Conservation (phyloP, 768 basidiomycete species). For the Leccinum arenicola region DNA sequence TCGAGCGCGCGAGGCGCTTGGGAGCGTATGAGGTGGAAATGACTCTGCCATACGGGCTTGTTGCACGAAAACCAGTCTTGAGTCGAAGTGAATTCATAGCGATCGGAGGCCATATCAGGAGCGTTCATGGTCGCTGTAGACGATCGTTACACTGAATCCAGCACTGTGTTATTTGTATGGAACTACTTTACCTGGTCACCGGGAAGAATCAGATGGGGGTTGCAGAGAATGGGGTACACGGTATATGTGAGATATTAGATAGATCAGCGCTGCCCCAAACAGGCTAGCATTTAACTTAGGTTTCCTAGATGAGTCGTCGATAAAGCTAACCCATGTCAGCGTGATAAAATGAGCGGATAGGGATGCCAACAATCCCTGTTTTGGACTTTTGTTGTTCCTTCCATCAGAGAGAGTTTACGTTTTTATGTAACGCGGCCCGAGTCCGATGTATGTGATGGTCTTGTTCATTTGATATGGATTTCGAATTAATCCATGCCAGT, state of each 20-base stretch:
- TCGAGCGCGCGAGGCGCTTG: slow-evolving; percentile 48
- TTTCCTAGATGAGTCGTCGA: not conserved
- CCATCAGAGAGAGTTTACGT: not conserved
- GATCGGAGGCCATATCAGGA: slow-evolving; percentile 1
- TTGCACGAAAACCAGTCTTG: slow-evolving; percentile 60
- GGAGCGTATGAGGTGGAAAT: slow-evolving; percentile 39
- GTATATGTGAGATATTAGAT: slow-evolving; percentile 20
- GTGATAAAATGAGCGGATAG: not conserved
- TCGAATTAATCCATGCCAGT: too few species aligned
- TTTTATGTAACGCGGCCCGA: not conserved
- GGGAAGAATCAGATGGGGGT: not conserved
- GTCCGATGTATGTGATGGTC: too few species aligned
- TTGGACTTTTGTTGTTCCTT: too few species aligned
- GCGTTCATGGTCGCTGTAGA: slow-evolving; percentile 15
- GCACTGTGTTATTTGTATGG: not conserved
- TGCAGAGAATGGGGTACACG: not conserved
- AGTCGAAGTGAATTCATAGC: slow-evolving; percentile 44
- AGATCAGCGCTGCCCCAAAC: not conserved
- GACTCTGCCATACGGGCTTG: slow-evolving; percentile 39
- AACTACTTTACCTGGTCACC: slow-evolving; percentile 1
- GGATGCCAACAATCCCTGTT: not conserved
- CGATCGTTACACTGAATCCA: not conserved
- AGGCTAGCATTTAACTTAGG: not conserved
- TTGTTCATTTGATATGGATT: too few species aligned
- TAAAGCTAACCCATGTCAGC: not conserved